These are phyloP conservation scores for Astragalus glycyphyllos DNA, from an alignment of 306 rosid genomes.

Conservation along the genomic window DNA sequence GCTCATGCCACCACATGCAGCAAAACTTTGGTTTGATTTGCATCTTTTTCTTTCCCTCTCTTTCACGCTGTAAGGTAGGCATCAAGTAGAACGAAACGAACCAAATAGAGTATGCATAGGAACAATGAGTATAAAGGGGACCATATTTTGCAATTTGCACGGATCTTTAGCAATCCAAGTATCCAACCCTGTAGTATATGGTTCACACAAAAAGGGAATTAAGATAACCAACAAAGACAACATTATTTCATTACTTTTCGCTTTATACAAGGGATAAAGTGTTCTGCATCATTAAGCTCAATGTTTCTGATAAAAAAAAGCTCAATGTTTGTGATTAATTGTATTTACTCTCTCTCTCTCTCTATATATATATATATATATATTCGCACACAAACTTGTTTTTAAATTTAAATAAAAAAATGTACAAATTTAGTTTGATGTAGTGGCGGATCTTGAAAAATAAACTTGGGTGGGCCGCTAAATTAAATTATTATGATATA, in stretches of 20 bases:
- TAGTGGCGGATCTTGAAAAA: no score
- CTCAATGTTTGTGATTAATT: no score
- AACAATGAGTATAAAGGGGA: constrained; percentile 57
- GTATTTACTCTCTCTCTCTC: no score
- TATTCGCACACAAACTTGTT: no score
- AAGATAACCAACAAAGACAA: constrained; percentile 30
- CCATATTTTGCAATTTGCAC: constrained; percentile 53
- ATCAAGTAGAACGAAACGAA: constrained; percentile 59
- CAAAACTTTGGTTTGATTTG: constrained; percentile 45
- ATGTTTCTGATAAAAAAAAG: no score
- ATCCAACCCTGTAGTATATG: constrained; percentile 26
- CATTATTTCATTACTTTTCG: constrained; percentile 22
- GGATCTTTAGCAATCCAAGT: no score
- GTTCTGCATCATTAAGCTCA: constrained; percentile 41
- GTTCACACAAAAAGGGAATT: constrained; percentile 43
- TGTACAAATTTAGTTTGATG: no score
- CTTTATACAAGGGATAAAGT: constrained; percentile 41
- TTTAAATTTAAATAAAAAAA: no score
- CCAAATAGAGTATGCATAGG: constrained; percentile 50
- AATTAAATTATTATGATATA: no score
- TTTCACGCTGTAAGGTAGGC: constrained; percentile 54
- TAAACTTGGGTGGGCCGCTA: no score
- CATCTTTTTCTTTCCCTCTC: constrained; percentile 41
- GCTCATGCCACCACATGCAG: constrained; percentile 79
- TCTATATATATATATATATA: no score